Conservation (phyloP, 768 basidiomycete species). For the Hericium alpestre region DNA sequence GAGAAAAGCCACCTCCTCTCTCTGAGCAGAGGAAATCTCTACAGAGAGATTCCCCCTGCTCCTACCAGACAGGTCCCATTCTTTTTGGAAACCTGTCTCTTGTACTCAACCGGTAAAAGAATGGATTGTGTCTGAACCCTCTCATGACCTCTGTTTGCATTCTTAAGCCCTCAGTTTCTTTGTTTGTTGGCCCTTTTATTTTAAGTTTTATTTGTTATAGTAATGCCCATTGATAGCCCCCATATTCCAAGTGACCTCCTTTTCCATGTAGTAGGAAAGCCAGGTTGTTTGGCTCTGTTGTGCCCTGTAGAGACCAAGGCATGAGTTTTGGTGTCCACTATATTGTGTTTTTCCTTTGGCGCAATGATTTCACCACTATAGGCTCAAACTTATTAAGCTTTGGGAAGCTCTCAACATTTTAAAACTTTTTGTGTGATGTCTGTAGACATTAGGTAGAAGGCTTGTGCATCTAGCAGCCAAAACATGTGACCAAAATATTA, state of each 20-base stretch:
- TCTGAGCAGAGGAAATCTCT: too few relatives aligned
- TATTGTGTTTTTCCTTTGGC: constrained; percentile 15
- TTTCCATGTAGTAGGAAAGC: constrained; percentile 21
- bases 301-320: constrained; percentile 15
- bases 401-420: not conserved
- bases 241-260: not conserved
- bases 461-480: too few relatives aligned
- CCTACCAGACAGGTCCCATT: too few relatives aligned
- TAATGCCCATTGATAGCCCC: not conserved
- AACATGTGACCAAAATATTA: too few relatives aligned
- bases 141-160: not conserved
- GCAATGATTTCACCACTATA: not conserved
- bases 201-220: not conserved
- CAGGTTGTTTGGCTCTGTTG: constrained; percentile 17
- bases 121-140: too few relatives aligned
- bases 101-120: too few relatives aligned
- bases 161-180: too few relatives aligned
- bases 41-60: not conserved
- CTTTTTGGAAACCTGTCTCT: too few relatives aligned
- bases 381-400: not conserved
- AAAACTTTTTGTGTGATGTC: not conserved
- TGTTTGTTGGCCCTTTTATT: too few relatives aligned
- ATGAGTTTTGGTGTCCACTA: constrained; percentile 23
- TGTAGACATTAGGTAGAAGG: not conserved
- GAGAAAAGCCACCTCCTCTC: too few relatives aligned